Evolutionary conservation across 1,284 basidiomycete genomes (phyloP), one percentile per base, ranked within the genome.

Genomic region (Ganoderma resinaceum): DNA sequence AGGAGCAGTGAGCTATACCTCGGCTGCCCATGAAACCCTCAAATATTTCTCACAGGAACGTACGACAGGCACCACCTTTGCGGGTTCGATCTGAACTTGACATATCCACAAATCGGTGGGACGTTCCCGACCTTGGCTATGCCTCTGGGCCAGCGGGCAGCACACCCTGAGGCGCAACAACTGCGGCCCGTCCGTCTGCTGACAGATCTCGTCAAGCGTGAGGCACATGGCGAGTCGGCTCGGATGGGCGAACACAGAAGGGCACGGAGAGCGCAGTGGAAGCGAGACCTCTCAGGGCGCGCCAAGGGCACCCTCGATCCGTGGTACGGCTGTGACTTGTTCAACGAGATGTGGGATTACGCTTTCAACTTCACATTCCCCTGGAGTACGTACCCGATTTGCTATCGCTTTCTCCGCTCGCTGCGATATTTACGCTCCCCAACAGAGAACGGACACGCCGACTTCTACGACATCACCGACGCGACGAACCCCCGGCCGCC

Each of bases 41-140:
- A 20, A 18, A 37, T 38, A 33, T 33, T 23, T 38, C 43, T 29
- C 5, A 69, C 69, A 43, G 23, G 43, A 46, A 42, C 20, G 3
- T 37, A 76, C 74, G 29, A 65, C 66, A 33, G 76, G 37, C 68
- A 70, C 35, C 72, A 74, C 57, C 66, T 74, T 6, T 74, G 91
- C 72, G 85, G 86, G 2, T 91, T 85, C 74, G 82, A 92, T 73
- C 76, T 92, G 38, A 89, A 87, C 74, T 80, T 92, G 14, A 88
- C 88, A 18, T 92, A 92, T 70, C 91, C 91, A 3, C 88, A 92
- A 75, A 80, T 63, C 33, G 83, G 82, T 37, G 83, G 82, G 46
- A 78, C 78, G 79, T 84, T 92, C 63, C 87, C 88, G 0, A 79
- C 85, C 2, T 53, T 74, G 8, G 43, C 43, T n/a, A 46, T 46